Conservation (phyloP, 1,284 basidiomycete species). For the Sporisorium graminicola region DNA sequence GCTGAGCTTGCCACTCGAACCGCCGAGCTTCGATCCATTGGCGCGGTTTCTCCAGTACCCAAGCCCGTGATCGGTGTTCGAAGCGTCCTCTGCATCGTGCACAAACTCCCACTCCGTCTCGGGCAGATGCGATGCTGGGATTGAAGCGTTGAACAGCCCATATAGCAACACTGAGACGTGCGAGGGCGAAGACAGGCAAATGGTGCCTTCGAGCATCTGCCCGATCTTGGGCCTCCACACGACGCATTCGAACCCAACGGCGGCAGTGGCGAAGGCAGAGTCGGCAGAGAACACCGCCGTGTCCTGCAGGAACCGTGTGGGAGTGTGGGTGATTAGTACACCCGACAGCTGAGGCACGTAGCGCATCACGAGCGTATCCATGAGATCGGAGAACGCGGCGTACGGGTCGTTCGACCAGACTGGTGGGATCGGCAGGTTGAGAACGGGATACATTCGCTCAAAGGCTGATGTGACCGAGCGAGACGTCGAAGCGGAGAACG, state of each 20-base stretch:
- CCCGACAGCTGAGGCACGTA: conserved; percentile 88
- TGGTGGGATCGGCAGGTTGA: conserved; percentile 65
- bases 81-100: conserved; percentile 72
- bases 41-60: conserved; percentile 86
- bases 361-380: conserved; percentile 68
- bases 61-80: conserved; percentile 52
- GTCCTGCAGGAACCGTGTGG: conserved; percentile 78
- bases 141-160: conserved; percentile 95
- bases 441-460: conserved; percentile 51
- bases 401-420: conserved; percentile 52
- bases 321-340: conserved; percentile 87
- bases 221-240: conserved; percentile 91
- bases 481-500: neutral
- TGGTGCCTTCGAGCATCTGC: conserved; percentile 85
- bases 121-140: conserved; percentile 91
- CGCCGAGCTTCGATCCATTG: conserved; percentile 81
- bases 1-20: conserved; percentile 77
- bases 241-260: conserved; percentile 83
- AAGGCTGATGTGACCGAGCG: conserved; percentile 48
- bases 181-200: conserved; percentile 91
- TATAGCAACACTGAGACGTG: conserved; percentile 93
- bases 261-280: conserved; percentile 85
- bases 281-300: conserved; percentile 83
- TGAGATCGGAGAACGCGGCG: conserved; percentile 59
- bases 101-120: conserved; percentile 86